Evolutionary conservation across 441 rosid species (phyloP), one percentile per base, ranked within the genome.

Genomic region (Arabidopsis lyrata): DNA sequence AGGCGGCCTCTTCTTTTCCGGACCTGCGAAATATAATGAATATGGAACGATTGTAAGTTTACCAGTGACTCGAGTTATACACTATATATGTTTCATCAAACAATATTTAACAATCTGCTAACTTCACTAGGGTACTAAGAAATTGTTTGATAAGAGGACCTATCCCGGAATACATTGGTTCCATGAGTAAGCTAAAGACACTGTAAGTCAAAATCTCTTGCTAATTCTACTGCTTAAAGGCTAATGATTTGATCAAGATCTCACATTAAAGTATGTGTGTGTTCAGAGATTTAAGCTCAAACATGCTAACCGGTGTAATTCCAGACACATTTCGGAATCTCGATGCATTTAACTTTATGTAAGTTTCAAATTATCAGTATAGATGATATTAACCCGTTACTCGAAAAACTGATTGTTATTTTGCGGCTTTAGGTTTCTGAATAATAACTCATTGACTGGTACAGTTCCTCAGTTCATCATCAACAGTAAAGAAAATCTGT

Each of bases 221-320:
- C 27, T 45, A 20, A 29, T 10, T 35, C 32, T 35, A 5, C 34
- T 32, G 31, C 6, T 47, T 48, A 54, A 69, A 10, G 47, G 55
- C 38, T 52, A 8, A 32, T 22, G 5, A 6, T 31, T 8, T 34
- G 35, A 42, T 68, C 10, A 75, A 41, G 24, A 6, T 35, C 50
- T 63, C 44, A 66, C n/a, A 27, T 24, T 45, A 11, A 35, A 4
- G 34, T 35, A 13, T 29, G 27, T 45, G 29, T 18, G 1, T 36
- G 45, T 45, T 74, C 60, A 94, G 98, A 70, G 99, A 94, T 78
- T 74, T 94, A 74, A 88, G 96, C 85, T 84, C 82, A 82, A 94
- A 94, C 80, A 77, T 41, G 73, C 76, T 94, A 83, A 84, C 80
- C 0, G 97, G 94, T 49, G 3, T 16, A 70, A 71, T 89, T 71